Evolutionary conservation across 306 rosid genomes (phyloP), one percentile per base, ranked within the genome.

Genomic region (Rubus parviflorus): DNA sequence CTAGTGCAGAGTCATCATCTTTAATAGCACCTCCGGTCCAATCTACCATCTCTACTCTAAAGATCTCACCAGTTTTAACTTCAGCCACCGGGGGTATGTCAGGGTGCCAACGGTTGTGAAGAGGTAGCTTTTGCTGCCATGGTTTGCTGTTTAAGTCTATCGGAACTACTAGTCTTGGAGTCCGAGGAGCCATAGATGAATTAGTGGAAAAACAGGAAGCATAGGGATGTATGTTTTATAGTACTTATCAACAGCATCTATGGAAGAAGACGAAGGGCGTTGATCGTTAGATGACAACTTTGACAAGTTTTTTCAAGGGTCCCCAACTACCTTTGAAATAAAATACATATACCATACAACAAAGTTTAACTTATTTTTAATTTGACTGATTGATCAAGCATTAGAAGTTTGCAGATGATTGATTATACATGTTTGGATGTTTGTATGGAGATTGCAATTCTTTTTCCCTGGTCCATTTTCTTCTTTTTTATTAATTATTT

Each of bases 61-160:
- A 91, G 60, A 91, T 47, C 79, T 90, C 83, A 68, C 81, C 87
- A 3, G 84, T 70, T 25, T 75, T 72, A 49, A 77, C 90, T 68
- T 87, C 91, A 4, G 88, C 86, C 68, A 85, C 85, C 1, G 86
- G 83, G 22, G 91, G 94, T 83, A 94, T 86, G 51, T 56, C 58
- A 47, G 96, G 94, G 81, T 94, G 97, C 98, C 97, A 94, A 66
- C 94, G 87, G 87, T 94, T 94, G 83, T 94, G 98, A 65, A 90
- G 94, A 25, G 94, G 90, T 37, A 80, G 76, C 17, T 81, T 82
- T 80, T 91, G 98, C 61, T 90, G 90, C 90, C 88, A 91, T 76
- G 98, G 89, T 82, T 87, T 87, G 68, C 81, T 85, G 69, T 83
- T 88, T 38, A 91, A 72, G 79, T 94, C 94, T 81, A 94, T 75